These are phyloP conservation scores for Pichia sp. DNA, from an alignment of 1,139 yeast genomes.

Conservation along the genomic window DNA sequence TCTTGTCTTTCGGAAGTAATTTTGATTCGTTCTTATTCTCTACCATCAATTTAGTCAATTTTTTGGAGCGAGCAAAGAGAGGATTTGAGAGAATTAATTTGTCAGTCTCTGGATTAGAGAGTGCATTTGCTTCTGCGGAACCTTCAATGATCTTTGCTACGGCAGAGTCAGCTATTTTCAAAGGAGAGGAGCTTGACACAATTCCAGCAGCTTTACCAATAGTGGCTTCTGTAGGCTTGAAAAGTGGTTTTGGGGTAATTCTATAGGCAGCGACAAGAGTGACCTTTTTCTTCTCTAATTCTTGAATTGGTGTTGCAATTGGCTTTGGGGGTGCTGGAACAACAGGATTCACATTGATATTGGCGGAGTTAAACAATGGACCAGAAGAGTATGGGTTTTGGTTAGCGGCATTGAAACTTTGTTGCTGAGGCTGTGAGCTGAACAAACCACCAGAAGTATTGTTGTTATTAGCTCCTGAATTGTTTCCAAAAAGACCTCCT, in stretches of 20 bases:
- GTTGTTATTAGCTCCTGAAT: background rate
- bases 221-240: constrained; percentile 25
- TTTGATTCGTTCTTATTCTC: constrained; percentile 37
- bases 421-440: constrained; percentile 22
- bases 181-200: constrained; percentile 22
- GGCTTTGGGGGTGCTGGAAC: constrained; percentile 41
- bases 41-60: constrained; percentile 54
- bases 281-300: constrained; percentile 53
- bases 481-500: constrained; percentile 28
- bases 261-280: constrained; percentile 61
- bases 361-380: constrained; percentile 43
- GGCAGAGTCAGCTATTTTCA: constrained; percentile 27
- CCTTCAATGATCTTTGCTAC: constrained; percentile 23
- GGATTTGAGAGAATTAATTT: constrained; percentile 67
- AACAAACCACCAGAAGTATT: constrained; percentile 4
- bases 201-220: constrained; percentile 23
- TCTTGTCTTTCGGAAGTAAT: background rate
- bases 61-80: constrained; percentile 62
- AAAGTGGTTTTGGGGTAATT: constrained; percentile 49
- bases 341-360: constrained; percentile 29
- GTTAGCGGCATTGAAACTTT: constrained; percentile 31
- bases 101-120: constrained; percentile 48
- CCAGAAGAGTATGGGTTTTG: constrained; percentile 60
- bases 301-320: constrained; percentile 45
- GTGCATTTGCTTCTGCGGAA: constrained; percentile 18